phyloP scores from a whole-genome alignment of 805 yeast genomes.

The Ogataea glucozyma region DNA sequence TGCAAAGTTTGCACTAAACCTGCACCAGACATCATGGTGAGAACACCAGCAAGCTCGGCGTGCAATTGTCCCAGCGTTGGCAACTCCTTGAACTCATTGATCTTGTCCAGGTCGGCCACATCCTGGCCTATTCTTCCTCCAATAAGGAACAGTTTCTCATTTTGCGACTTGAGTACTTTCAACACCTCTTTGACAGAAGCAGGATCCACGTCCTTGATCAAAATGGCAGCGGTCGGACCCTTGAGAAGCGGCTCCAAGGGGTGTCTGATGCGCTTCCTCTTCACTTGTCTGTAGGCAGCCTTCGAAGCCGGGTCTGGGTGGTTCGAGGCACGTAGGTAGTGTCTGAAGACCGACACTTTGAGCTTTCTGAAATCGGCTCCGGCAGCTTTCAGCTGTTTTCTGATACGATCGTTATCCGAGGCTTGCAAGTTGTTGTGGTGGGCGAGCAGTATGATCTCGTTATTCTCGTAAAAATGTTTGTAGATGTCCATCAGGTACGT shows the following conservation, averaged over 20 bases:
- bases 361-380: slow-evolving; percentile 73
- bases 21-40: slow-evolving; percentile 85
- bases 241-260: slow-evolving; percentile 68
- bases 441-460: slow-evolving; percentile 70
- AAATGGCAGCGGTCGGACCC: slow-evolving; percentile 86
- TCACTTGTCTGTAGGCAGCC: slow-evolving; percentile 42
- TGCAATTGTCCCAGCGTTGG: slow-evolving; percentile 73
- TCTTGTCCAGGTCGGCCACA: slow-evolving; percentile 50
- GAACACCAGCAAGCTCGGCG: slow-evolving; percentile 77
- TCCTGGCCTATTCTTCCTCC: slow-evolving; percentile 81
- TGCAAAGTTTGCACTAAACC: slow-evolving; percentile 83
- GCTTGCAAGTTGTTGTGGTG: slow-evolving; percentile 84
- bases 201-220: slow-evolving; percentile 74
- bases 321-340: slow-evolving; percentile 69
- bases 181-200: slow-evolving; percentile 58
- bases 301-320: slow-evolving; percentile 73
- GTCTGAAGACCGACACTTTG: slow-evolving; percentile 68
- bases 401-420: slow-evolving; percentile 61
- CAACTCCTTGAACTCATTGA: slow-evolving; percentile 68
- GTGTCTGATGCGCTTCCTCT: slow-evolving; percentile 50
- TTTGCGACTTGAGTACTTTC: slow-evolving; percentile 58
- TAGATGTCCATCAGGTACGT: slow-evolving; percentile 83
- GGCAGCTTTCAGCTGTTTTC: slow-evolving; percentile 59
- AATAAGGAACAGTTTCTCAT: slow-evolving; percentile 74
- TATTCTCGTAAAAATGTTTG: slow-evolving; percentile 63